phyloP scores from a whole-genome alignment of 306 rosid genomes.

The Trifolium fragiferum region DNA sequence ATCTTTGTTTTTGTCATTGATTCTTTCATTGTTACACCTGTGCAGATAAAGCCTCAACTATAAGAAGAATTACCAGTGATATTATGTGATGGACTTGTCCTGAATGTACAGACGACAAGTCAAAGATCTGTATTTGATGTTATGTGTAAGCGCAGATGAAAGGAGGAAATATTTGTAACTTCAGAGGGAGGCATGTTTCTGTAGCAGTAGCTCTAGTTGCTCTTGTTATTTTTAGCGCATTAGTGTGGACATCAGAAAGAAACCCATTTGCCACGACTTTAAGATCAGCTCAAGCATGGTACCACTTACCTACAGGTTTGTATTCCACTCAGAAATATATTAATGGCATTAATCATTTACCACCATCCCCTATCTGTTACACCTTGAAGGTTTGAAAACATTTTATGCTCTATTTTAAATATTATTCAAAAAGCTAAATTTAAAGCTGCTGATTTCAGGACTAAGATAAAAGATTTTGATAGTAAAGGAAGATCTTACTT shows the following conservation, averaged over 20 bases:
- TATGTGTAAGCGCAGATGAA: constrained; percentile 59
- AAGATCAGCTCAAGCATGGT: constrained; percentile 53
- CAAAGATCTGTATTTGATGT: constrained; percentile 35
- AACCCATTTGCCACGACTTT: constrained; percentile 60
- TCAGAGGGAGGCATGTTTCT: constrained; percentile 61
- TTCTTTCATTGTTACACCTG: constrained; percentile 11
- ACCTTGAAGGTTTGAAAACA: neutral
- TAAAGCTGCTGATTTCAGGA: neutral
- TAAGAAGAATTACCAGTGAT: constrained; percentile 13
- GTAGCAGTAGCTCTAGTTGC: constrained; percentile 56
- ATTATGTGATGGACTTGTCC: constrained; percentile 26
- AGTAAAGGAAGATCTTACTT: neutral
- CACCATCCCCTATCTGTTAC: neutral
- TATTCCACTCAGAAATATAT: constrained; percentile 39
- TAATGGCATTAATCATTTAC: constrained; percentile 17
- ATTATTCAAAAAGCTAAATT: constrained; percentile 1
- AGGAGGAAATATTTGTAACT: constrained; percentile 51
- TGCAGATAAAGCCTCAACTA: constrained; percentile 41
- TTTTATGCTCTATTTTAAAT: constrained; percentile 16
- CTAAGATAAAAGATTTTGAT: constrained; percentile 5
- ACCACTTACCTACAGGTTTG: constrained; percentile 60
- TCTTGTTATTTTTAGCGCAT: constrained; percentile 54
- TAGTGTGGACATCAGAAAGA: constrained; percentile 77
- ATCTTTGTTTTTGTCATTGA: constrained; percentile 32
- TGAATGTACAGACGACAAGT: constrained; percentile 32